A percentile compares a stretch with the other conserved stretches of the same genome.
phyloP scores from a whole-genome alignment of 2,329 filamentous ascomycete genomes.

The Alternaria triticimaculans region DNA sequence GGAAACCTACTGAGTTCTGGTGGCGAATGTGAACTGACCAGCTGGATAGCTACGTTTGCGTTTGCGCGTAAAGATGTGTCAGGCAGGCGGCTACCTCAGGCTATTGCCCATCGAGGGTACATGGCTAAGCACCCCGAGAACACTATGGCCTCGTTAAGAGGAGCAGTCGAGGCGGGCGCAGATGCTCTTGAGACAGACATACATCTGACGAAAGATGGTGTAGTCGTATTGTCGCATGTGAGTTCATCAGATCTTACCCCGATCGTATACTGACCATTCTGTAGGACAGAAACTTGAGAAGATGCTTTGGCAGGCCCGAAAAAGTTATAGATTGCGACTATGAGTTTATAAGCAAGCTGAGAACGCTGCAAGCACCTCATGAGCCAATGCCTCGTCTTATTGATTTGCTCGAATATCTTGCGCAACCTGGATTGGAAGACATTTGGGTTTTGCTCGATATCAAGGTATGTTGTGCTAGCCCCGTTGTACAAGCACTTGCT shows the following conservation, averaged over 20 bases:
- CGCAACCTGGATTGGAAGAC: slow-evolving; percentile 66
- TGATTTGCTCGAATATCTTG: slow-evolving; percentile 77
- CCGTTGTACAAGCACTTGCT: neutral
- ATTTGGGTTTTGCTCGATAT: slow-evolving; percentile 89
- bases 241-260: slow-evolving; percentile 21
- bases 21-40: slow-evolving; percentile 20
- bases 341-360: slow-evolving; percentile 71
- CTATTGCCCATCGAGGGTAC: slow-evolving; percentile 80
- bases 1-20: neutral
- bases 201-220: slow-evolving; percentile 79
- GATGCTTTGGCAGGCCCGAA: slow-evolving; percentile 79
- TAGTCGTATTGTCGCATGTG: slow-evolving; percentile 86
- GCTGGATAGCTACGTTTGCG: slow-evolving; percentile 41
- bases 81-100: slow-evolving; percentile 64
- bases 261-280: slow-evolving; percentile 9
- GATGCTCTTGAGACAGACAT: slow-evolving; percentile 89
- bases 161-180: slow-evolving; percentile 74
- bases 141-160: slow-evolving; percentile 77
- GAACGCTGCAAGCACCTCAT: slow-evolving; percentile 71
- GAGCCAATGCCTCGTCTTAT: slow-evolving; percentile 74
- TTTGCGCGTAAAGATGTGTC: slow-evolving; percentile 44
- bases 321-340: slow-evolving; percentile 79
- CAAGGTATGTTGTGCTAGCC: slow-evolving; percentile 66
- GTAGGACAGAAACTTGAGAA: slow-evolving; percentile 75
- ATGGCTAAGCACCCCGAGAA: slow-evolving; percentile 85